Base-by-base conservation (phyloP, 2,329 filamentous ascomycete genomes). In the Colletotrichum sp. region DNA sequence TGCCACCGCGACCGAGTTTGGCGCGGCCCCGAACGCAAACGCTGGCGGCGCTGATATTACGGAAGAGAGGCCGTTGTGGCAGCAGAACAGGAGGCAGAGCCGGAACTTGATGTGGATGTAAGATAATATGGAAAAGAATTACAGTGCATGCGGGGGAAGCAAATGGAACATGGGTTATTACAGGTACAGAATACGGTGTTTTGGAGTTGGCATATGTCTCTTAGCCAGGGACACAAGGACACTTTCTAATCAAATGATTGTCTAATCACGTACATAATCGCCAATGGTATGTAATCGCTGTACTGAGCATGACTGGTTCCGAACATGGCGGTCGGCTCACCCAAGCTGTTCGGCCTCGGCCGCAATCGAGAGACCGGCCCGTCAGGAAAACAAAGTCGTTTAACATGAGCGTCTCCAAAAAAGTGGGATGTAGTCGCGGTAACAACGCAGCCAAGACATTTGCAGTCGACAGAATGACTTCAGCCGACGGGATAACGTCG, bases 21-120 rank as follows among this genome's bases (percentile, higher is more conserved):
- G 62, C 34, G 62, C 55, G 13, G 10, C 15, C 26, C 24, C 55
- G 24, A 30, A 28, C 32, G 64, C 55, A n/a, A 21, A 34, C 5
- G 12, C 36, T 6, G 77, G 63, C n/a, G 75, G 72, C n/a, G 76
- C 67, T 2, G 67, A 72, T 36, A 71, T 63, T 5, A 34, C 68
- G 26, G 83, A 83, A 3, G 82, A 85, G 28, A 82, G 87, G 57
- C 88, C 88, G 7, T 81, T 91, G 49, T 91, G 89, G 89, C 89
- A 91, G 81, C 89, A 91, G 82, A 90, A 90, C 68, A 84, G 89
- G 72, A 85, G 86, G 71, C 87, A 87, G 77, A 85, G 84, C 77
- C 84, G 89, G 68, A 90, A 87, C 80, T 75, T 88, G 77, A 87
- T 86, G 83, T 88, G 87, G 87, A 84, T 87, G 83, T 88, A 80